Evolutionary conservation across 129 eudicot species (phyloP).

Genomic region (Tanacetum coccineum): DNA sequence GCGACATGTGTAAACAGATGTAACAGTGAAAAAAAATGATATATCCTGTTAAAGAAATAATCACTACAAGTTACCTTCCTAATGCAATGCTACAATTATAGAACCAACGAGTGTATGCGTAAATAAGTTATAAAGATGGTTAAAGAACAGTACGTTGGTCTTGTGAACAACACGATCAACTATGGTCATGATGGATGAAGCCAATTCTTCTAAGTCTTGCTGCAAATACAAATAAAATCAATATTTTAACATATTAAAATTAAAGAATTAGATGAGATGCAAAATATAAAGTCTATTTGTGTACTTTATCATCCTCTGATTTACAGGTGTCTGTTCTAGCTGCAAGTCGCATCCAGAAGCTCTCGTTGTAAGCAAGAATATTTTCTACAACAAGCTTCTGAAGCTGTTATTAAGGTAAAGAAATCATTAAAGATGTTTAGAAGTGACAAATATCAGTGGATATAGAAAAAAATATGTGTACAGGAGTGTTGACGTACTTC

Average conservation of each 20-base stretch:
- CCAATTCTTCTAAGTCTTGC: conserved; percentile 94
- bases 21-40: conserved; percentile 7
- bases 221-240: conserved; percentile 32
- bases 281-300: conserved; percentile 27
- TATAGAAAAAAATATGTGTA: background rate
- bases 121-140: conserved; percentile 22
- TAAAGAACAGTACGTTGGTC: conserved; percentile 60
- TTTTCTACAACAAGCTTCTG: conserved; percentile 85
- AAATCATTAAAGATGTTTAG: conserved; percentile 1
- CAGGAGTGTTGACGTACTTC: conserved; percentile 51
- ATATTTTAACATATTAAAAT: conserved; percentile 7
- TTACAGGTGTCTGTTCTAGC: conserved; percentile 95
- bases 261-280: conserved; percentile 4
- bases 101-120: conserved; percentile 5
- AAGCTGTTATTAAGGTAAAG: conserved; percentile 46
- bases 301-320: conserved; percentile 89
- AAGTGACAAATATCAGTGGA: background rate
- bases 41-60: conserved; percentile 21
- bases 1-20: conserved; percentile 23
- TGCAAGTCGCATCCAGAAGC: conserved; percentile 95
- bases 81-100: conserved; percentile 14
- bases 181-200: conserved; percentile 68
- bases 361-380: conserved; percentile 84
- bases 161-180: conserved; percentile 87
- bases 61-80: conserved; percentile 12